Base-by-base conservation (phyloP, 371 early-diverging fungal species). In the Mucor indicus region DNA sequence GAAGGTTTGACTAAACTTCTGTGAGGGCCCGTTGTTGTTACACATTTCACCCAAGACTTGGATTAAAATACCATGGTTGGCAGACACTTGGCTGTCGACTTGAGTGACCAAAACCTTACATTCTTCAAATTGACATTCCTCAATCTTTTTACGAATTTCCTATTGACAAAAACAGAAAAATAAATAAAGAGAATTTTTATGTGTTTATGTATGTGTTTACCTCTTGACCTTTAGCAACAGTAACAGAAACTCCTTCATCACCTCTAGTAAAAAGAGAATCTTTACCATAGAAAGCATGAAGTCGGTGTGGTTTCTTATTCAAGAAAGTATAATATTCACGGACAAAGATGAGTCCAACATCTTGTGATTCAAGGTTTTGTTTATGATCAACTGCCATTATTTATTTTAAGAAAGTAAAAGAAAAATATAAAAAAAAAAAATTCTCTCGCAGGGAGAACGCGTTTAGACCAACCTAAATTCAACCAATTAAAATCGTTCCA, bases 251-350 rank as follows among this genome's bases (percentile, higher is more conserved):
- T 38, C 93, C 93, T 76, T 97, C 96, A 38, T 69, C 69, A 25
- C 96, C 97, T 63, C 90, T 86, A 43, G 88, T 76, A 61, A 87
- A 82, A 24, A 67, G 69, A 10, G 95, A 92, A 55, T 89, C 80
- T 50, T 81, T 83, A 30, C 29, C 82, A 74, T 96, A 97, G 67
- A 96, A 96, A 60, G 79, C 82, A 75, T 94, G 90, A 24, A 97
- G 82, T 35, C 81, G 73, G 27, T 73, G 44, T 21, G 96, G 95
- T 15, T 89, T 87, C 66, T 87, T 87, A 81, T 90, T 90, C 62
- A 97, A 56, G 60, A 91, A 85, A 20, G 92, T 93, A 74, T 96
- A 97, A 70, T 93, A 97, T 63, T 96, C 90, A 62, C 92, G 90
- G 47, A 94, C 95, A 77, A 97, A 97, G 62, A 93, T 79, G 85